These are phyloP conservation scores for Leucocoprinus sp. DNA, from an alignment of 768 basidiomycete genomes.

Conservation along the genomic window DNA sequence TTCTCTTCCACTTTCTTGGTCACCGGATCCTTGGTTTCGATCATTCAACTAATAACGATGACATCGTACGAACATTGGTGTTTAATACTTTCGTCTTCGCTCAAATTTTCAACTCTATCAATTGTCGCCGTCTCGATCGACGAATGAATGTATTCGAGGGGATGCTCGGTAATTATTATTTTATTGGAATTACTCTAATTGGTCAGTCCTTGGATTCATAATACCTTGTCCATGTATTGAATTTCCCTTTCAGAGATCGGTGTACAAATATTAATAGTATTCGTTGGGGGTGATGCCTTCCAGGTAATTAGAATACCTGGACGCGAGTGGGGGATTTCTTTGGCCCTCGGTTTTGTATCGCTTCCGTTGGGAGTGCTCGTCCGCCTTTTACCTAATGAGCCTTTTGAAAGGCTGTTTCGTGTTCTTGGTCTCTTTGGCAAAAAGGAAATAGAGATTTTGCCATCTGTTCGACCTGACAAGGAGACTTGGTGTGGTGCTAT, in stretches of 20 bases:
- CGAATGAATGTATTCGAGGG: conserved; percentile 87
- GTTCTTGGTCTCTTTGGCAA: conserved; percentile 51
- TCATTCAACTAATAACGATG: conserved; percentile 28
- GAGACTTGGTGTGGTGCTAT: conserved; percentile 76
- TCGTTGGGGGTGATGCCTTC: conserved; percentile 88
- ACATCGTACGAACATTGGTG: conserved; percentile 72
- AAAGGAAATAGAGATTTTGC: conserved; percentile 56
- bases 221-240: conserved; percentile 3
- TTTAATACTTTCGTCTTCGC: conserved; percentile 99
- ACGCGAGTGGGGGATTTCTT: conserved; percentile 88
- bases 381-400: conserved; percentile 72
- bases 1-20: conserved; percentile 88
- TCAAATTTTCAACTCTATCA: conserved; percentile 94
- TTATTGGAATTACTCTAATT: conserved; percentile 74
- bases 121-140: conserved; percentile 80
- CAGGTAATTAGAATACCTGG: conserved; percentile 73
- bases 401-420: conserved; percentile 55
- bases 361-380: conserved; percentile 82
- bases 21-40: conserved; percentile 56
- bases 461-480: conserved; percentile 49
- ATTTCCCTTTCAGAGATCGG: conserved; percentile 56
- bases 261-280: conserved; percentile 82
- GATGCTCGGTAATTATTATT: conserved; percentile 71
- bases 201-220: conserved; percentile 40
- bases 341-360: conserved; percentile 80